These are phyloP conservation scores for Xerocomus potaroensis DNA, from an alignment of 768 basidiomycete species.

Conservation along the genomic window DNA sequence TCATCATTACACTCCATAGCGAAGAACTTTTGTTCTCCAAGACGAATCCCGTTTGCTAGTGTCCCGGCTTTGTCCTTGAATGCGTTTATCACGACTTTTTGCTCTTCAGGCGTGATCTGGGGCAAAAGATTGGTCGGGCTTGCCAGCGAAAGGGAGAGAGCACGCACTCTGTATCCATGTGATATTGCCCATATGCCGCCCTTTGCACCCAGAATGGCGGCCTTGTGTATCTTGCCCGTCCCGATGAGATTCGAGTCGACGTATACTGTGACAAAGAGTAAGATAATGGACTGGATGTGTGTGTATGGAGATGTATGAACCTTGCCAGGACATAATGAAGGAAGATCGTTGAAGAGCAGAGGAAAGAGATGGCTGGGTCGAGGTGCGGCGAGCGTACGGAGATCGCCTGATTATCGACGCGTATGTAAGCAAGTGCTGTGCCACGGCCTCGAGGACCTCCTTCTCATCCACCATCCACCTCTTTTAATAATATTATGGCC, in stretches of 20 bases:
- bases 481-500: too few relatives aligned
- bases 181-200: conserved; percentile 32
- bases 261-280: conserved; percentile 59
- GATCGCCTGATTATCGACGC: conserved; percentile 29
- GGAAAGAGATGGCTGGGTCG: background rate
- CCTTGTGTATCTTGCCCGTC: conserved; percentile 62
- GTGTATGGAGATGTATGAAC: conserved; percentile 40
- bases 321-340: conserved; percentile 70
- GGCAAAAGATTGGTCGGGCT: background rate
- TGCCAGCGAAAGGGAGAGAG: background rate
- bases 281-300: background rate
- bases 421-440: conserved; percentile 27
- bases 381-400: conserved; percentile 15
- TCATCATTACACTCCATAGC: conserved; percentile 45
- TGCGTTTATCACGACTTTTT: conserved; percentile 31
- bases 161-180: conserved; percentile 14
- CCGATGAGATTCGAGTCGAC: conserved; percentile 79
- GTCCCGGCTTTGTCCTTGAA: conserved; percentile 39
- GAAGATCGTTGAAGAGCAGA: conserved; percentile 9
- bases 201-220: conserved; percentile 44
- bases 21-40: conserved; percentile 75
- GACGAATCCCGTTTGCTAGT: conserved; percentile 57
- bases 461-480: too few relatives aligned
- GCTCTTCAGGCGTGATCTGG: conserved; percentile 22
- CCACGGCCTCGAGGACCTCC: background rate